phyloP scores from a whole-genome alignment of 2,329 filamentous ascomycete species.

The Bretziella fagacearum region DNA sequence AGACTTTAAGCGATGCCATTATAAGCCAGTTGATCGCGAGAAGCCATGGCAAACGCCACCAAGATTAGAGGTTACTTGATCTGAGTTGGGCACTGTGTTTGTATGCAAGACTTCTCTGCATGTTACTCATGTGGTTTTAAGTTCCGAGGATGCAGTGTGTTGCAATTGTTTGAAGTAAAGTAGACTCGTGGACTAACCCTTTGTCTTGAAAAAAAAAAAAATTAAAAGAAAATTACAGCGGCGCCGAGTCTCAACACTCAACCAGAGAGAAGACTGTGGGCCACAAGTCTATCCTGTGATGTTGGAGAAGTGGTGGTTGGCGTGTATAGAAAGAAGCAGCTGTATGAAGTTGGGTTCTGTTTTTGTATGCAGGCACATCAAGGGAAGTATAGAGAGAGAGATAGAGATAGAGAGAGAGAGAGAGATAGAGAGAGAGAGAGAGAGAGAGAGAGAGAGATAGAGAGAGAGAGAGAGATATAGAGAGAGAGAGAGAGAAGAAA shows the following conservation, averaged over 20 bases:
- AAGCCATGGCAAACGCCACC: neutral
- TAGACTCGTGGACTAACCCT: slow-evolving; percentile 1
- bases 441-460: neutral
- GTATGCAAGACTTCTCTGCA: neutral
- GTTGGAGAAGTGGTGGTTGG: neutral
- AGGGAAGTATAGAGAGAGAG: neutral
- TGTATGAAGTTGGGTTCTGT: neutral
- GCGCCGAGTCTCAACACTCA: neutral
- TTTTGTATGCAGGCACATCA: neutral
- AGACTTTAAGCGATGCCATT: neutral
- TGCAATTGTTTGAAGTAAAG: neutral
- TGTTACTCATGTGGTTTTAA: neutral
- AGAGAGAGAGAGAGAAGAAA: neutral
- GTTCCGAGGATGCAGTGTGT: neutral
- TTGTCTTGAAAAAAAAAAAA: neutral
- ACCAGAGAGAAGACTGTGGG: neutral
- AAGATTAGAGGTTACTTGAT: neutral
- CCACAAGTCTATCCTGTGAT: slow-evolving; percentile 3
- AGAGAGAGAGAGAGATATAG: neutral
- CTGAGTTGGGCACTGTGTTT: neutral
- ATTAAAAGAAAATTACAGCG: no score
- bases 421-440: neutral
- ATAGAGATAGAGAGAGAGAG: no score
- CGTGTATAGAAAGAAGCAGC: neutral
- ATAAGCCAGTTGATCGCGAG: neutral